phyloP scores from a whole-genome alignment of 2,329 filamentous ascomycete species.

The Botrytis paeoniae region DNA sequence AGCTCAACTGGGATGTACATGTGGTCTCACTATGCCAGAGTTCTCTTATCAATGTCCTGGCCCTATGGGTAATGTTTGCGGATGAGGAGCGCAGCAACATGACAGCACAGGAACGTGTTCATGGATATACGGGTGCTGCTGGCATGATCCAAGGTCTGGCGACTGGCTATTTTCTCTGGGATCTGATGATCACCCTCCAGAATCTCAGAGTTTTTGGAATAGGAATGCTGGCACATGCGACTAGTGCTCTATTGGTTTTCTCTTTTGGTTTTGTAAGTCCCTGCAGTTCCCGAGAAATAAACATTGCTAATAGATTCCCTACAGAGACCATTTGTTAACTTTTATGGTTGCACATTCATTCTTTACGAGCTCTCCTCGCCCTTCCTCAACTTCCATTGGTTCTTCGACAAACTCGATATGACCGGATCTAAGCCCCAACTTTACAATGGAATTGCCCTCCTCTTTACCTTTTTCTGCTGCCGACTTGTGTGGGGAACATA shows the following conservation, averaged over 20 bases:
- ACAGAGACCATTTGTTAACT: slow-evolving; percentile 80
- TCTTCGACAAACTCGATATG: slow-evolving; percentile 81
- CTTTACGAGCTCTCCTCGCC: slow-evolving; percentile 84
- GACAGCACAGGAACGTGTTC: slow-evolving; percentile 66
- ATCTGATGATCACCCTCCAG: slow-evolving; percentile 65
- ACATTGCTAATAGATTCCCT: not conserved
- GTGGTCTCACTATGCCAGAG: slow-evolving; percentile 81
- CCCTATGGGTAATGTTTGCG: slow-evolving; percentile 68
- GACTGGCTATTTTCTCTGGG: slow-evolving; percentile 82
- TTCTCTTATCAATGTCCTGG: slow-evolving; percentile 65
- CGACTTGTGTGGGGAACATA: slow-evolving; percentile 77
- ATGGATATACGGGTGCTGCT: slow-evolving; percentile 70
- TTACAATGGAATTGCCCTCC: slow-evolving; percentile 71
- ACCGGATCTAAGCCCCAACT: slow-evolving; percentile 72
- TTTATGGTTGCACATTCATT: slow-evolving; percentile 76
- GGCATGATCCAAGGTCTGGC: slow-evolving; percentile 76
- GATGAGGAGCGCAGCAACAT: slow-evolving; percentile 68
- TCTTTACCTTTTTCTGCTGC: slow-evolving; percentile 72
- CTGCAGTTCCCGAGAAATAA: not conserved
- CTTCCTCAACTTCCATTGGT: slow-evolving; percentile 88
- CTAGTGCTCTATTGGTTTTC: slow-evolving; percentile 71
- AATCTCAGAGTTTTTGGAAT: slow-evolving; percentile 64
- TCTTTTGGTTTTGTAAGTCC: slow-evolving; percentile 72
- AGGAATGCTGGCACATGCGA: slow-evolving; percentile 67
- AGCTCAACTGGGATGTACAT: slow-evolving; percentile 80